Conservation (phyloP, 176 grass and related monocot genomes). For the Zoysia japonica region DNA sequence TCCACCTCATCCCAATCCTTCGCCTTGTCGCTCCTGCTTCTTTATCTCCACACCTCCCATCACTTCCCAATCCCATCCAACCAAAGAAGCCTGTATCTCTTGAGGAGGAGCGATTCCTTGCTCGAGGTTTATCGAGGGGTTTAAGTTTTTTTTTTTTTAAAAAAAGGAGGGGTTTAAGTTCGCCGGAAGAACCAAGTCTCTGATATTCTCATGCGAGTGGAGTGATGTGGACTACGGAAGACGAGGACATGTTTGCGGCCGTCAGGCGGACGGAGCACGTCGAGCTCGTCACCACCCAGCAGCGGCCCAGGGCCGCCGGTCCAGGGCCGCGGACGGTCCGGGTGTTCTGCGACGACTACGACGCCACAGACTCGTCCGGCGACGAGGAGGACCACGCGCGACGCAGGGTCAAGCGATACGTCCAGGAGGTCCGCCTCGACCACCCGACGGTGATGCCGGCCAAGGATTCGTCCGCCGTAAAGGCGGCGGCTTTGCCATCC, state of each 20-base stretch:
- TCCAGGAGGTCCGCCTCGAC: slow-evolving; percentile 74
- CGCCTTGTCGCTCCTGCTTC: neutral
- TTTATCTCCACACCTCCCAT: slow-evolving; percentile 17
- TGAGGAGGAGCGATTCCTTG: too few relatives aligned
- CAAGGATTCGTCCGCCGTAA: neutral
- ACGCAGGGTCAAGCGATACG: slow-evolving; percentile 71
- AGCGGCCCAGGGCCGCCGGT: neutral
- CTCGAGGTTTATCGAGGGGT: slow-evolving; percentile 20
- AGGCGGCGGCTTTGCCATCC: neutral
- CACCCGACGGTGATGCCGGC: slow-evolving; percentile 10
- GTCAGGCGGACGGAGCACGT: slow-evolving; percentile 78
- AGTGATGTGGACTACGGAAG: slow-evolving; percentile 53
- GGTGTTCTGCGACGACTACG: slow-evolving; percentile 80
- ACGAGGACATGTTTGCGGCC: slow-evolving; percentile 43
- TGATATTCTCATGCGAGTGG: slow-evolving; percentile 40
- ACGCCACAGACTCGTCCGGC: slow-evolving; percentile 77
- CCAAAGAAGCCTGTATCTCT: too few relatives aligned
- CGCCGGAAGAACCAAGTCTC: too few relatives aligned
- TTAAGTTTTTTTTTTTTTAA: neutral
- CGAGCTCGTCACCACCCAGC: slow-evolving; percentile 48
- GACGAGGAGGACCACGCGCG: slow-evolving; percentile 50
- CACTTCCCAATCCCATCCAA: too few relatives aligned
- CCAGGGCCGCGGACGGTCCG: slow-evolving; percentile 41
- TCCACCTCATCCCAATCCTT: neutral
- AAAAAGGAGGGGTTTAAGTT: slow-evolving; percentile 27